Evolutionary conservation across 352 stramenopile species (phyloP).

Genomic region (Aphanomyces astaci): DNA sequence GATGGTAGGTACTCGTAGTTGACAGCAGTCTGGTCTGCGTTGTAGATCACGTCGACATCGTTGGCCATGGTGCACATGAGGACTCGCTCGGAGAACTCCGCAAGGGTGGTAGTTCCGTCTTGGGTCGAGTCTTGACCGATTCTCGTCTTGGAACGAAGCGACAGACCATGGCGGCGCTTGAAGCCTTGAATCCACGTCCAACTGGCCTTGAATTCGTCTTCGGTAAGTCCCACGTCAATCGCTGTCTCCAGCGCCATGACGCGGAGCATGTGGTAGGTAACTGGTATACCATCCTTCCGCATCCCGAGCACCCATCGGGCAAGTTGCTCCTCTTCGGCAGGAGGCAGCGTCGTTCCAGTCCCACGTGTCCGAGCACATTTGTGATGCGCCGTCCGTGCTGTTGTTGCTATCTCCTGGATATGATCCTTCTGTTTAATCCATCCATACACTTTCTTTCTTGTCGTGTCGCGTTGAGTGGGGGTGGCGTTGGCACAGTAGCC

Average conservation of each 20-base stretch:
- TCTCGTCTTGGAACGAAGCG: neutral
- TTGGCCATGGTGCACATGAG: neutral
- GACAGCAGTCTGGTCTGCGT: conserved; percentile 27
- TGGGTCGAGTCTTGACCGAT: neutral
- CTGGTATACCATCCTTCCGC: conserved; percentile 25
- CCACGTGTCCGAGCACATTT: neutral
- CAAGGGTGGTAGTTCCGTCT: neutral
- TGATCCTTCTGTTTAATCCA: conserved; percentile 3
- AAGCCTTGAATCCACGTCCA: conserved; percentile 19
- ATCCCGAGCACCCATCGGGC: conserved; percentile 25
- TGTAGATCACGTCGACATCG: conserved; percentile 24
- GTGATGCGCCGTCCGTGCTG: neutral
- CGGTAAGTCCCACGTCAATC: neutral
- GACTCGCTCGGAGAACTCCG: neutral
- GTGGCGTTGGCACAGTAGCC: neutral
- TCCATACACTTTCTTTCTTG: conserved; percentile 1
- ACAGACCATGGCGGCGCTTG: conserved; percentile 23
- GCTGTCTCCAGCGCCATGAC: conserved; percentile 24
- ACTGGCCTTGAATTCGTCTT: neutral
- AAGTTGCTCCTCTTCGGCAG: conserved; percentile 23
- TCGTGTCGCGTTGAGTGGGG: neutral
- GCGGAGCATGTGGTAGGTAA: conserved; percentile 26
- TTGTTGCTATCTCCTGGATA: neutral
- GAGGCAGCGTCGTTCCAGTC: conserved; percentile 22
- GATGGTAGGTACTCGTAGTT: conserved; percentile 33